These are phyloP conservation scores for Phaeosphaeriaceae sp. DNA, from an alignment of 2,329 filamentous ascomycete species.

Conservation along the genomic window DNA sequence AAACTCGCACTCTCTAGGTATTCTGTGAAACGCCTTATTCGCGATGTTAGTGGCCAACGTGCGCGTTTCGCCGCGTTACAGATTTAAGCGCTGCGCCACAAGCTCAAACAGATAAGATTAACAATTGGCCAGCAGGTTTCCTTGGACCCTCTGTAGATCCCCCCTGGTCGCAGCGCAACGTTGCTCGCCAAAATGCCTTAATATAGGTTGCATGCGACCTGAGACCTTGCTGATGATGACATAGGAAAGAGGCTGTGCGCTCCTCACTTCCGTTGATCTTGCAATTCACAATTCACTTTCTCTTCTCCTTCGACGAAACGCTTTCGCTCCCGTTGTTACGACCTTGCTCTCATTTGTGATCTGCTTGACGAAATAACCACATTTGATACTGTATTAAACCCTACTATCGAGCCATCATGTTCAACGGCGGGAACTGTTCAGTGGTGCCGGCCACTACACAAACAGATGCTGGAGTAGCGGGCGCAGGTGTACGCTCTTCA, in stretches of 20 bases:
- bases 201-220: constrained; percentile 17
- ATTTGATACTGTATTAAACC: neutral
- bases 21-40: no score
- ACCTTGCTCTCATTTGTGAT: neutral
- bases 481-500: constrained; percentile 57
- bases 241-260: constrained; percentile 31
- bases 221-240: constrained; percentile 25
- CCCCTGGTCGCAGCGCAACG: constrained; percentile 21
- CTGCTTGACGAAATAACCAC: no score
- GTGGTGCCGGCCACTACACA: constrained; percentile 52
- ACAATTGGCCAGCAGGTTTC: constrained; percentile 24
- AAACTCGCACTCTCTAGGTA: no score
- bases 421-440: constrained; percentile 45
- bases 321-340: neutral
- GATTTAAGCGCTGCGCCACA: constrained; percentile 40
- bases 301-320: neutral
- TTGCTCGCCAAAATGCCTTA: constrained; percentile 26
- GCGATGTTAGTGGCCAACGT: constrained; percentile 16
- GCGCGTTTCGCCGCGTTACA: constrained; percentile 41
- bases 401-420: constrained; percentile 9
- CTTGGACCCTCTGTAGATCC: constrained; percentile 17
- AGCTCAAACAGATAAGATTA: constrained; percentile 21
- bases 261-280: neutral
- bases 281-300: constrained; percentile 1
- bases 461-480: constrained; percentile 65